Conservation (phyloP, 2,329 filamentous ascomycete genomes). For the Domatiomyces globalis region DNA sequence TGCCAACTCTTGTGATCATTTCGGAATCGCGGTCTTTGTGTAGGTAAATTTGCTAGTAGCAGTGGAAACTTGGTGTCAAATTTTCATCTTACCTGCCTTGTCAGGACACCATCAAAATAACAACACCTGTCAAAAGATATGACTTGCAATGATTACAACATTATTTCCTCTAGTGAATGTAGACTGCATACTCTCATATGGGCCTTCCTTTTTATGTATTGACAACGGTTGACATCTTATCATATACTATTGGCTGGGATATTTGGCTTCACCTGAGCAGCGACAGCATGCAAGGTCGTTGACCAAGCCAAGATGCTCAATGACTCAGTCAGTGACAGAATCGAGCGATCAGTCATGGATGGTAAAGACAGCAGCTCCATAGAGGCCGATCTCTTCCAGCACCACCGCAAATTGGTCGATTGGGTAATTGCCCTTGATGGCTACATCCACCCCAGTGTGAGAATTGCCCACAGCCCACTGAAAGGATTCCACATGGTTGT, state of each 20-base stretch:
- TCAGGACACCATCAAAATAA: neutral
- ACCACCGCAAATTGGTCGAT: conserved; percentile 11
- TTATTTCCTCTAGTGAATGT: neutral
- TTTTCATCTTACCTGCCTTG: neutral
- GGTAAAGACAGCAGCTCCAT: neutral
- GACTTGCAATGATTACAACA: neutral
- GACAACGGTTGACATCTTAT: neutral
- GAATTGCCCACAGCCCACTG: conserved; percentile 10
- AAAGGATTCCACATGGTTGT: conserved; percentile 18
- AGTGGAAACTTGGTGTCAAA: neutral
- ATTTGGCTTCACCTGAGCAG: neutral
- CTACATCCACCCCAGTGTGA: conserved; percentile 11
- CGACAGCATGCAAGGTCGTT: neutral
- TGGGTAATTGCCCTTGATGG: conserved; percentile 16
- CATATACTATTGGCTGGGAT: neutral
- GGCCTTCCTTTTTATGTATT: neutral
- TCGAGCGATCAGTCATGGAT: neutral
- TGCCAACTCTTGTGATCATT: neutral
- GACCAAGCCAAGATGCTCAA: neutral
- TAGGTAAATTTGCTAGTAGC: neutral
- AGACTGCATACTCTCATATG: neutral
- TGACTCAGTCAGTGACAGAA: neutral
- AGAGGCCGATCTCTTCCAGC: conserved; percentile 6
- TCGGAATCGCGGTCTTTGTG: neutral
- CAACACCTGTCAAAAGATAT: neutral